phyloP scores from a whole-genome alignment of 352 stramenopile genomes.

The Globisporangium cederbergense region DNA sequence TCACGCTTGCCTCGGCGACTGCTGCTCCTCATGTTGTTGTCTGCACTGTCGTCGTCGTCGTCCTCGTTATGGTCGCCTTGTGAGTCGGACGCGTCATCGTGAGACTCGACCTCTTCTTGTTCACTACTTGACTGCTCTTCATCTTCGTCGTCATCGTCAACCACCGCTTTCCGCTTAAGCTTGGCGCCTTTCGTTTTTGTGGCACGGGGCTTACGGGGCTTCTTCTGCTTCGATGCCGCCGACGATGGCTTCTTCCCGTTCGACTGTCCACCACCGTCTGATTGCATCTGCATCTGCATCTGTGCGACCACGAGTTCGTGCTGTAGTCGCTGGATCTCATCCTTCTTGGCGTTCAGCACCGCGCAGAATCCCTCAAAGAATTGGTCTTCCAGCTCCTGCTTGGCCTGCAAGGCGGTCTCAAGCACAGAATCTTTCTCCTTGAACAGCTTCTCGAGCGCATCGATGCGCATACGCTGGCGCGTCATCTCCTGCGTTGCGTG shows the following conservation, averaged over 20 bases:
- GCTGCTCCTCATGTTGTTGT: constrained; percentile 7
- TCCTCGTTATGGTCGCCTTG: constrained; percentile 12
- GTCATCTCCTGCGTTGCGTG: constrained; percentile 12
- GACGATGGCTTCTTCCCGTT: neutral
- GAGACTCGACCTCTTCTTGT: constrained; percentile 13
- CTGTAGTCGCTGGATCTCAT: constrained; percentile 47
- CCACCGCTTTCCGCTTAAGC: constrained; percentile 20
- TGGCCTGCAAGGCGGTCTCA: constrained; percentile 33
- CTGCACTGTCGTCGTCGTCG: neutral
- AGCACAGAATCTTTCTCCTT: constrained; percentile 43
- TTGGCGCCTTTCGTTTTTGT: constrained; percentile 30
- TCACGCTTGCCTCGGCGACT: constrained; percentile 14
- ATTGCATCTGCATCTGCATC: constrained; percentile 1
- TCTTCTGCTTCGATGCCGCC: neutral
- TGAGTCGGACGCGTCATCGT: constrained; percentile 20
- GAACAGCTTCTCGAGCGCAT: constrained; percentile 32
- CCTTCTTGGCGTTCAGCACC: constrained; percentile 61
- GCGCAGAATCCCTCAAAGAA: constrained; percentile 44
- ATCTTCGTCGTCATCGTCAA: constrained; percentile 19
- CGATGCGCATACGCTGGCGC: constrained; percentile 21
- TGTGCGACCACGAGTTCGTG: constrained; percentile 23
- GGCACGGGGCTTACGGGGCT: neutral
- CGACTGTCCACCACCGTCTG: neutral
- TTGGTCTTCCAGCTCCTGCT: constrained; percentile 41
- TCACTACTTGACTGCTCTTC: constrained; percentile 8